Evolutionary conservation across 371 early-diverging fungal species (phyloP).

Genomic region (Mortierella sp.): DNA sequence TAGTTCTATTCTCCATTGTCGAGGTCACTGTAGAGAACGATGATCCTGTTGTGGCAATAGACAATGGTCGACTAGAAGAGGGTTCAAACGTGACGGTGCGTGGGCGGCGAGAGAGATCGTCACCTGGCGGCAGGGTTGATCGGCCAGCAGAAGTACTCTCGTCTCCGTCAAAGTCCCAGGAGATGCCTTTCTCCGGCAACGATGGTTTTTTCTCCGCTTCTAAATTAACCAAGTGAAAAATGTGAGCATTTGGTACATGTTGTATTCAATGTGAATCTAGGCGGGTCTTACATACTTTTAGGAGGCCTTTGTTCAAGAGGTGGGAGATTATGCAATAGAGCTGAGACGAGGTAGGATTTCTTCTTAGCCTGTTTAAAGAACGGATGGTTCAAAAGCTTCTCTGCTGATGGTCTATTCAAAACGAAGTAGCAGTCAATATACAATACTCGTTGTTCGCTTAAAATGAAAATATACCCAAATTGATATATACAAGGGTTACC

Average conservation of each 20-base stretch:
- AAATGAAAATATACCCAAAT: not conserved
- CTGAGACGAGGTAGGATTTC: slow-evolving; percentile 73
- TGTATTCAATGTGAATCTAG: not conserved
- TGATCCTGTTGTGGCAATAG: slow-evolving; percentile 23
- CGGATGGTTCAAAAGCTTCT: slow-evolving; percentile 80
- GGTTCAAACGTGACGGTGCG: slow-evolving; percentile 42
- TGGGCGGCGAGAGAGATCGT: slow-evolving; percentile 23
- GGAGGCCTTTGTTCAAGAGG: slow-evolving; percentile 74
- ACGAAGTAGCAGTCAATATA: not conserved
- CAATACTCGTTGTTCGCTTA: not conserved
- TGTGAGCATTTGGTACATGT: not conserved
- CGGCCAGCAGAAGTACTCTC: slow-evolving; percentile 10
- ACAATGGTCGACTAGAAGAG: slow-evolving; percentile 12
- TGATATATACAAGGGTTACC: slow-evolving; percentile 59
- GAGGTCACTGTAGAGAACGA: slow-evolving; percentile 14
- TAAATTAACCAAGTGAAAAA: slow-evolving; percentile 8
- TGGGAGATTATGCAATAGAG: slow-evolving; percentile 73
- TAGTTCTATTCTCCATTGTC: slow-evolving; percentile 6
- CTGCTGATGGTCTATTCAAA: slow-evolving; percentile 78
- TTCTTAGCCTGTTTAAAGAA: slow-evolving; percentile 90
- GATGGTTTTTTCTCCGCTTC: slow-evolving; percentile 48
- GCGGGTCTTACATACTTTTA: slow-evolving; percentile 52
- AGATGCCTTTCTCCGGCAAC: slow-evolving; percentile 58
- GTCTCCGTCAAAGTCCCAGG: slow-evolving; percentile 64
- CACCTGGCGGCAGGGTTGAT: not conserved